These are phyloP conservation scores for Colletotrichum sidae DNA, from an alignment of 2,329 filamentous ascomycete genomes.

Conservation along the genomic window DNA sequence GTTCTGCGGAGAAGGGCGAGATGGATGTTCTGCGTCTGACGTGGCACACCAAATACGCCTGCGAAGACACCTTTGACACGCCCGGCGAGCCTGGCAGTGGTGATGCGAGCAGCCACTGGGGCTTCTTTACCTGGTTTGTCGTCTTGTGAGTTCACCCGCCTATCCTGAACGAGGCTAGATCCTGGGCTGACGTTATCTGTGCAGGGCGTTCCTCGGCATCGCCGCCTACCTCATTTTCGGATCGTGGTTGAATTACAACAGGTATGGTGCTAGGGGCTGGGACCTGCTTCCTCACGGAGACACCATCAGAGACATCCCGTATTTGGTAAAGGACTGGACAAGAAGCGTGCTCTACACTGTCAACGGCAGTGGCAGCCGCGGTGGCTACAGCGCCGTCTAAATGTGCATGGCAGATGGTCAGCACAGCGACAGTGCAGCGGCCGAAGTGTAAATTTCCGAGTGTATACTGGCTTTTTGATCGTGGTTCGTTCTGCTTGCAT, in stretches of 20 bases:
- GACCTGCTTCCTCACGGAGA: conserved; percentile 94
- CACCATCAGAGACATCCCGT: conserved; percentile 90
- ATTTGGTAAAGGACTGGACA: conserved; percentile 89
- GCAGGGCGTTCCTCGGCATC: conserved; percentile 83
- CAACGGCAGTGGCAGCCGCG: conserved; percentile 84
- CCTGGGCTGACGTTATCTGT: conserved; percentile 39
- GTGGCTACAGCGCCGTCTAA: conserved; percentile 94
- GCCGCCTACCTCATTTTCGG: conserved; percentile 97
- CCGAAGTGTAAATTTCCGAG: conserved; percentile 24
- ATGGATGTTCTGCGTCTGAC: conserved; percentile 77
- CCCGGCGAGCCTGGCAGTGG: conserved; percentile 54
- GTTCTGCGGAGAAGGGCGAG: conserved; percentile 64
- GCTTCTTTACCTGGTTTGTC: conserved; percentile 97
- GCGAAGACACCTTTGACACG: conserved; percentile 64
- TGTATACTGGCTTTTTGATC: conserved; percentile 19
- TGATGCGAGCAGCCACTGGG: conserved; percentile 74
- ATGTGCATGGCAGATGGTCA: background rate
- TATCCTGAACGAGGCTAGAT: background rate
- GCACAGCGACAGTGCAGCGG: background rate
- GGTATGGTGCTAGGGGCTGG: conserved; percentile 94
- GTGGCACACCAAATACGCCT: conserved; percentile 91
- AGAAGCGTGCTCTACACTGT: conserved; percentile 84
- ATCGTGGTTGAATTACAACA: conserved; percentile 98
- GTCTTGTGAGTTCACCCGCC: conserved; percentile 76
- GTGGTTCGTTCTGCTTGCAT: conserved; percentile 18